These are phyloP conservation scores for Melastoma candidum DNA, from an alignment of 441 rosid genomes.

Conservation along the genomic window DNA sequence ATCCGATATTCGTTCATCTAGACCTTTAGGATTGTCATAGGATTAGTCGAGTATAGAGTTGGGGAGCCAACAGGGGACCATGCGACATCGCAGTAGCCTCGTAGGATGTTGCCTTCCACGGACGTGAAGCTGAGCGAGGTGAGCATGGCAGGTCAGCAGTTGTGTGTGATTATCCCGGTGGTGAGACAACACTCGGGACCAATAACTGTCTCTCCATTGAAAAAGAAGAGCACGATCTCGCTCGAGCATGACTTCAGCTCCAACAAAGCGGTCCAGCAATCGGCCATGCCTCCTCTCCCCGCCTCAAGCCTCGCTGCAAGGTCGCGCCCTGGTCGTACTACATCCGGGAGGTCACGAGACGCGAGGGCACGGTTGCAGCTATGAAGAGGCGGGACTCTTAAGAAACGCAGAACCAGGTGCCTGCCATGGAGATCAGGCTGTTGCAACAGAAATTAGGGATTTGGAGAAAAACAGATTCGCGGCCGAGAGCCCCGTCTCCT, in stretches of 20 bases:
- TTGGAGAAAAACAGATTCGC: too few species aligned
- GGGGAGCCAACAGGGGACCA: conserved; percentile 29
- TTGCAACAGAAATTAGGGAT: too few species aligned
- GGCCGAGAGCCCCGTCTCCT: too few species aligned
- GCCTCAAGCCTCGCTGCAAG: conserved; percentile 35
- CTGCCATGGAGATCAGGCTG: too few species aligned
- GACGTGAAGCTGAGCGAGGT: conserved; percentile 39
- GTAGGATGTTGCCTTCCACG: conserved; percentile 36
- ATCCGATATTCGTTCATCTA: too few species aligned
- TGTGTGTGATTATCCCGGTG: conserved; percentile 29
- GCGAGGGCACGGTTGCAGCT: conserved; percentile 2
- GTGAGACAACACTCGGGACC: conserved; percentile 41
- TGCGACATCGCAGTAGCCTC: conserved; percentile 32
- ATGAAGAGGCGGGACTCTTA: too few species aligned
- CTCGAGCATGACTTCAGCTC: conserved; percentile 49
- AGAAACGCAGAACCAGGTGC: too few species aligned
- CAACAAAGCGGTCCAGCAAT: conserved; percentile 44
- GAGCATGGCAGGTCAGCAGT: conserved; percentile 58
- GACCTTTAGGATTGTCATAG: too few species aligned
- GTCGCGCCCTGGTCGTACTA: conserved; percentile 17
- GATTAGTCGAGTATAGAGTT: not conserved
- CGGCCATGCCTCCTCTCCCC: conserved; percentile 32
- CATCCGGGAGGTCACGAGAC: conserved; percentile 12
- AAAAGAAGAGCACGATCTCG: conserved; percentile 48
- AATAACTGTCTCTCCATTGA: conserved; percentile 37